A percentile compares a stretch with the other conserved stretches of the same genome.
These are phyloP conservation scores for Melanopsichium pennsylvanicum DNA, from an alignment of 1,284 basidiomycete genomes.

Conservation along the genomic window DNA sequence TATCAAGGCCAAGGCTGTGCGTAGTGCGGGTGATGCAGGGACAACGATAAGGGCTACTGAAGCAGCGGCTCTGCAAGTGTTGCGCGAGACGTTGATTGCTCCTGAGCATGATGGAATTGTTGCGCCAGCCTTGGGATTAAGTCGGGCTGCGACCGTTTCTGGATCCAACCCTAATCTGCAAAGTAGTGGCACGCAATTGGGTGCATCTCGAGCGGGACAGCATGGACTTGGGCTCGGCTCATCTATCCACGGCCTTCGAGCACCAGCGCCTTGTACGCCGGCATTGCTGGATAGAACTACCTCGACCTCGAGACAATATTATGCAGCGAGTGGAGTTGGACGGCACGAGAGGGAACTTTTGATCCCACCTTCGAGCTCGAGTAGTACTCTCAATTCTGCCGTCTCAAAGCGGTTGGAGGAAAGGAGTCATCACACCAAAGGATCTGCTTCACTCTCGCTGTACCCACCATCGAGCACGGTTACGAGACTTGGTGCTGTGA, in stretches of 20 bases:
- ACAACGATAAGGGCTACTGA: conserved; percentile 15
- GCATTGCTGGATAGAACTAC: conserved; percentile 35
- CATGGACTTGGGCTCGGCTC: not conserved
- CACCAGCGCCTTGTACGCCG: not conserved
- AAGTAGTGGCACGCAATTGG: not conserved
- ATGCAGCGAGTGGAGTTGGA: conserved; percentile 24
- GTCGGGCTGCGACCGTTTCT: conserved; percentile 11
- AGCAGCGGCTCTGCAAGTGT: conserved; percentile 38
- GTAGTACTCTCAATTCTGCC: too few relatives aligned
- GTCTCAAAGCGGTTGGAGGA: too few relatives aligned
- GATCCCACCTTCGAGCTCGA: conserved; percentile 1
- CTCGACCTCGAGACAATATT: conserved; percentile 51
- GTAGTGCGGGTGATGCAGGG: not conserved
- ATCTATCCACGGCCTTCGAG: not conserved
- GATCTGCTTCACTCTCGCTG: conserved; percentile 13
- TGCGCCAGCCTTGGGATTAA: not conserved
- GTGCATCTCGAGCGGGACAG: too few relatives aligned
- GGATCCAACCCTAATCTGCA: not conserved
- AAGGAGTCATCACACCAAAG: conserved; percentile 43
- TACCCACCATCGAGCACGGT: conserved; percentile 5
- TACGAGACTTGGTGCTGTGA: not conserved
- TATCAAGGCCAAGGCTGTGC: conserved; percentile 9
- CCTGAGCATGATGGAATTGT: conserved; percentile 3
- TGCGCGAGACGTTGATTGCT: conserved; percentile 48
- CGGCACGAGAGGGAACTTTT: conserved; percentile 33